A percentile compares a stretch with the other conserved stretches of the same genome.
phyloP scores from a whole-genome alignment of 2,329 filamentous ascomycete genomes.

The Fusarium robinianum region DNA sequence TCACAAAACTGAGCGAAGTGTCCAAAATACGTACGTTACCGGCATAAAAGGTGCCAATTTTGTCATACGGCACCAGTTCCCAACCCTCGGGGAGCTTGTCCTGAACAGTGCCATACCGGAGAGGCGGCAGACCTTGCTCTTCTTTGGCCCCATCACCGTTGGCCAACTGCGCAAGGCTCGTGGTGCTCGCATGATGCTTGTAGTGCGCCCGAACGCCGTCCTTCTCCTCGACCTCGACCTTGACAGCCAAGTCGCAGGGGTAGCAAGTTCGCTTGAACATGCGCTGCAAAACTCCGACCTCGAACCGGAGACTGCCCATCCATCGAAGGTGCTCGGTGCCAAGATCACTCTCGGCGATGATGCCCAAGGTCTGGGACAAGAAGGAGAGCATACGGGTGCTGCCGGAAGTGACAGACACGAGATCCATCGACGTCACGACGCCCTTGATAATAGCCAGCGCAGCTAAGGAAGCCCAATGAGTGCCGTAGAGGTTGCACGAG shows the following conservation, averaged over 20 bases:
- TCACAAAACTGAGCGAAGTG: background rate
- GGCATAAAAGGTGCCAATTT: constrained; percentile 88
- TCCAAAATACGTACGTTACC: constrained; percentile 68
- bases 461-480: constrained; percentile 72
- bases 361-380: constrained; percentile 85
- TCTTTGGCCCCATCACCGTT: constrained; percentile 36
- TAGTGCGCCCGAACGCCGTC: constrained; percentile 74
- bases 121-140: constrained; percentile 65
- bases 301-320: constrained; percentile 89
- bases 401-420: constrained; percentile 87
- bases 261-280: constrained; percentile 78
- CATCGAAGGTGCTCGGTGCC: constrained; percentile 89
- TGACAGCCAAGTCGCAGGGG: constrained; percentile 86
- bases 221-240: constrained; percentile 80
- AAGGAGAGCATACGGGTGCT: constrained; percentile 78
- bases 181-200: constrained; percentile 50
- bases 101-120: constrained; percentile 79
- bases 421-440: constrained; percentile 78
- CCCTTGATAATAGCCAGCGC: constrained; percentile 88
- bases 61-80: constrained; percentile 73
- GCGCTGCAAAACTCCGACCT: constrained; percentile 78
- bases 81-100: constrained; percentile 79
- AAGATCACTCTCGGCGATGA: constrained; percentile 88
- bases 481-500: constrained; percentile 87
- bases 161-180: constrained; percentile 27